Conservation (phyloP, 202 grass and related monocot genomes). For the Zizania palustris region DNA sequence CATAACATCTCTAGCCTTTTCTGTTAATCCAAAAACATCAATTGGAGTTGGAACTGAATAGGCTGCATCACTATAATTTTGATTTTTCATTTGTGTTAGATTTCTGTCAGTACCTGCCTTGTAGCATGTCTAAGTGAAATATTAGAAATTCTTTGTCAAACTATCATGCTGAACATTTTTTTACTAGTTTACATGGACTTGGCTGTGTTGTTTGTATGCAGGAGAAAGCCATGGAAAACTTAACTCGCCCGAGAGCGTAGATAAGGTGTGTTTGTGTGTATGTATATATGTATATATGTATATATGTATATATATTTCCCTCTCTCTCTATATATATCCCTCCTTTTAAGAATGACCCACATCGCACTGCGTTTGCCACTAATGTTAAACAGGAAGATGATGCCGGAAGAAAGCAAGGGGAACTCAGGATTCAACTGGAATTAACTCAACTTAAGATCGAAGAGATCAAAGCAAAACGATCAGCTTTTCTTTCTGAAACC, state of each 20-base stretch:
- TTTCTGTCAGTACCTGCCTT: neutral
- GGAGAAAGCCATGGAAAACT: constrained; percentile 39
- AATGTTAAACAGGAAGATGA: constrained; percentile 50
- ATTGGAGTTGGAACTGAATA: neutral
- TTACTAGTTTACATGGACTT: constrained; percentile 12
- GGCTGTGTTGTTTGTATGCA: constrained; percentile 33
- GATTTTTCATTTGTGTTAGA: neutral
- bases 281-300: too few species aligned
- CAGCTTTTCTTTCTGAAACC: constrained; percentile 49
- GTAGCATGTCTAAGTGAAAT: neutral
- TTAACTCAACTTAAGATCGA: constrained; percentile 50
- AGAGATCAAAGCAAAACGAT: constrained; percentile 65
- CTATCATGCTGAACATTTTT: constrained; percentile 18
- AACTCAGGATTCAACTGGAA: constrained; percentile 44
- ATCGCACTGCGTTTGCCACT: neutral
- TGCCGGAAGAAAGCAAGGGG: constrained; percentile 38
- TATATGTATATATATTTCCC: too few species aligned
- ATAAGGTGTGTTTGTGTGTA: constrained; percentile 18
- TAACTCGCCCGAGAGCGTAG: constrained; percentile 22
- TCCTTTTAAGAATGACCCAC: constrained; percentile 7
- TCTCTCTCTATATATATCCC: neutral
- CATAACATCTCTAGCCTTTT: neutral
- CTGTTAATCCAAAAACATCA: neutral
- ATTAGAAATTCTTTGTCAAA: constrained; percentile 24
- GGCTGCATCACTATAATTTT: neutral